A percentile compares a stretch with the other conserved stretches of the same genome.
Conservation (phyloP, 352 stramenopile genomes). For the Globisporangium recalcitrans region DNA sequence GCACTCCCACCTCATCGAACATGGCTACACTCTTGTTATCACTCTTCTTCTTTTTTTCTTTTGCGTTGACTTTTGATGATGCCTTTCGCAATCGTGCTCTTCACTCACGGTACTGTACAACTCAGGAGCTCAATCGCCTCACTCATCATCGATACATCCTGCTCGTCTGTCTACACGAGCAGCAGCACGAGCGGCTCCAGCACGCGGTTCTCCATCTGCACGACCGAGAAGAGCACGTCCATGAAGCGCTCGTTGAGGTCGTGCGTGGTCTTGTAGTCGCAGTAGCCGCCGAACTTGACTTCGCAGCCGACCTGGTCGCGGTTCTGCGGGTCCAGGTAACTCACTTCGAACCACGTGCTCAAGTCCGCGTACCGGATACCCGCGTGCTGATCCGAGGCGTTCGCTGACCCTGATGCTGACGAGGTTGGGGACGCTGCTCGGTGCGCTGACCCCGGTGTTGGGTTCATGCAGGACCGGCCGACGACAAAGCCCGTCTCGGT, state of each 20-base stretch:
- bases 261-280: conserved; percentile 33
- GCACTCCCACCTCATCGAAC: too few relatives aligned
- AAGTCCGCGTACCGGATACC: conserved; percentile 27
- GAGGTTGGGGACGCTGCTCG: background rate
- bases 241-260: conserved; percentile 35
- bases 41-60: too few relatives aligned
- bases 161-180: conserved; percentile 1
- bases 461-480: conserved; percentile 34
- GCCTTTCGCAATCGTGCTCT: too few relatives aligned
- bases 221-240: conserved; percentile 29
- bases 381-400: background rate
- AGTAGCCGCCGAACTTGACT: conserved; percentile 31
- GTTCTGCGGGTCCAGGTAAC: conserved; percentile 24
- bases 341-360: conserved; percentile 34
- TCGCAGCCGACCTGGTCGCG: conserved; percentile 22
- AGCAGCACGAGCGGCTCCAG: conserved; percentile 27
- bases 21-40: too few relatives aligned
- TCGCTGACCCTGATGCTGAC: background rate
- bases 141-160: too few relatives aligned
- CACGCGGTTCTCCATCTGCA: conserved; percentile 31
- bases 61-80: too few relatives aligned
- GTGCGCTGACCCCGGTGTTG: background rate
- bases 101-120: too few relatives aligned
- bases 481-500: conserved; percentile 29
- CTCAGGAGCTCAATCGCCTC: background rate